These are phyloP conservation scores for Emericellopsis atlantica DNA, from an alignment of 2,329 filamentous ascomycete species.

Conservation along the genomic window DNA sequence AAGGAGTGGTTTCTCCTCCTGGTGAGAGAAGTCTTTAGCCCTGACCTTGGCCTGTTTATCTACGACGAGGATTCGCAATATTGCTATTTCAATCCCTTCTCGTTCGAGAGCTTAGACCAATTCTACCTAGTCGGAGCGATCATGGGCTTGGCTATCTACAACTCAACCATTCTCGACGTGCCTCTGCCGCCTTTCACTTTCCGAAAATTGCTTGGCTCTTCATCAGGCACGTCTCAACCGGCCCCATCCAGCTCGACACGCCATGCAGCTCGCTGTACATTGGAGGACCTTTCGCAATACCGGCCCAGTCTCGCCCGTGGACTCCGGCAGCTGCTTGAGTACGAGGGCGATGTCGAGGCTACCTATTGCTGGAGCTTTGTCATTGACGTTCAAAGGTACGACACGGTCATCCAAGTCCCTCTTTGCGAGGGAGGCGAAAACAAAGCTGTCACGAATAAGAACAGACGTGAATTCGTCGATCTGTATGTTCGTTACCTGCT, in stretches of 20 bases:
- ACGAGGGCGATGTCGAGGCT: slow-evolving; percentile 68
- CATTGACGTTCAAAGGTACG: slow-evolving; percentile 66
- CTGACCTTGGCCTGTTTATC: slow-evolving; percentile 79
- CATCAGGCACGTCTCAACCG: no score
- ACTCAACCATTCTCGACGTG: slow-evolving; percentile 84
- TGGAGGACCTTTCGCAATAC: slow-evolving; percentile 76
- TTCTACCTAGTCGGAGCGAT: slow-evolving; percentile 85
- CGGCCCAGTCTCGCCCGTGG: slow-evolving; percentile 65
- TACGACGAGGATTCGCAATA: slow-evolving; percentile 85
- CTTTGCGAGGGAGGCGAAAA: slow-evolving; percentile 64
- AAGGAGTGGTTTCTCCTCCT: slow-evolving; percentile 94
- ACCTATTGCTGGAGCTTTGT: slow-evolving; percentile 77
- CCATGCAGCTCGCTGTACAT: slow-evolving; percentile 4
- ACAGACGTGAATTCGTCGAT: slow-evolving; percentile 77
- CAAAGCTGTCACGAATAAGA: slow-evolving; percentile 68
- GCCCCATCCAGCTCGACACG: no score
- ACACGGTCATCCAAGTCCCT: slow-evolving; percentile 50
- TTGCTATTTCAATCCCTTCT: slow-evolving; percentile 87
- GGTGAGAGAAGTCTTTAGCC: slow-evolving; percentile 81
- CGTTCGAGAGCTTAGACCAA: slow-evolving; percentile 83
- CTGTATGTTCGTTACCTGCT: slow-evolving; percentile 71
- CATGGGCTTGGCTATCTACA: slow-evolving; percentile 84
- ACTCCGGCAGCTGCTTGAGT: slow-evolving; percentile 65
- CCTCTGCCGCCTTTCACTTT: slow-evolving; percentile 83
- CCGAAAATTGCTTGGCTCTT: slow-evolving; percentile 47